These are phyloP conservation scores for Fusarium solani-melongenae DNA, from an alignment of 2,329 filamentous ascomycete genomes.

Conservation along the genomic window DNA sequence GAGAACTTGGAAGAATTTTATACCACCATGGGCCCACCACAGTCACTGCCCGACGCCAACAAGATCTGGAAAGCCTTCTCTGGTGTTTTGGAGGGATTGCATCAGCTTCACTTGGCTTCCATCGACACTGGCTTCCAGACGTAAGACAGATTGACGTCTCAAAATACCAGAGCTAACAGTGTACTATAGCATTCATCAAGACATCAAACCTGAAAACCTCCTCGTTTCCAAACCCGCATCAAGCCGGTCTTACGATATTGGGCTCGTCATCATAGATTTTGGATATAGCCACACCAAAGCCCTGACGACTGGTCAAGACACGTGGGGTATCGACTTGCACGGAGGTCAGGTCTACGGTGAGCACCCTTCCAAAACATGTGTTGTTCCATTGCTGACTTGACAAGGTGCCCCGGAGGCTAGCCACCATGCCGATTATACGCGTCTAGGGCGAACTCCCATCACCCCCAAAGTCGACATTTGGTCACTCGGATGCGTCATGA, in stretches of 20 bases:
- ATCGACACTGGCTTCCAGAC: neutral
- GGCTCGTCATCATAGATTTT: slow-evolving; percentile 13
- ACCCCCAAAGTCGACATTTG: slow-evolving; percentile 3
- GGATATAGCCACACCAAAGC: slow-evolving; percentile 8
- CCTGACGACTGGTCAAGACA: neutral
- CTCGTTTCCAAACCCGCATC: neutral
- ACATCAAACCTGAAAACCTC: slow-evolving; percentile 25
- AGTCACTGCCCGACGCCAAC: neutral
- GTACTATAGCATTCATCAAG: slow-evolving; percentile 14
- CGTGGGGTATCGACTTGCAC: neutral
- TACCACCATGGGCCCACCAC: neutral
- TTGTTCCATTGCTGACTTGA: neutral
- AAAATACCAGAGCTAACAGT: neutral
- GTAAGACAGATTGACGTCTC: neutral
- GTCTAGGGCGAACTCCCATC: neutral
- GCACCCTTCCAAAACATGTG: neutral
- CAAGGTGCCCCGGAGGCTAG: slow-evolving; percentile 4
- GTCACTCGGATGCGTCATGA: slow-evolving; percentile 9
- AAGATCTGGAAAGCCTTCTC: slow-evolving; percentile 12
- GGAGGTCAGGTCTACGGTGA: slow-evolving; percentile 4
- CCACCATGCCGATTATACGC: neutral
- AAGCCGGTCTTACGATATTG: neutral
- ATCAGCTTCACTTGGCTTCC: neutral
- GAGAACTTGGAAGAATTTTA: slow-evolving; percentile 5
- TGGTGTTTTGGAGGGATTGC: slow-evolving; percentile 3